These are phyloP conservation scores for Ocimum tenuiflorum DNA, from an alignment of 257 asterid genomes.

Conservation along the genomic window DNA sequence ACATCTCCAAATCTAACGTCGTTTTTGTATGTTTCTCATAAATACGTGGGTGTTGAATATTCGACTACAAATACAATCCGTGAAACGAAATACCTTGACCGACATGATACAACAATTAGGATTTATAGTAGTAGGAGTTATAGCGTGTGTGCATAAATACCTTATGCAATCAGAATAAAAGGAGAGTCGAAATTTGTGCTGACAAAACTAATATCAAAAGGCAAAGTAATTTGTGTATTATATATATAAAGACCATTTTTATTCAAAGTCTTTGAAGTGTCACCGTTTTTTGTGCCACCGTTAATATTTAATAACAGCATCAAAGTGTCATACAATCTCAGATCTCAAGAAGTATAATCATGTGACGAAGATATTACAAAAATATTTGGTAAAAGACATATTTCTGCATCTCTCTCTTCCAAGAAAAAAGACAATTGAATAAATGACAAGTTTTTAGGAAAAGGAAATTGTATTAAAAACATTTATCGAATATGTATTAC, in stretches of 20 bases:
- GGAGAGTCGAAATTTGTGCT: not conserved
- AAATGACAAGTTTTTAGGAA: not conserved
- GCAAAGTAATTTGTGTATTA: not conserved
- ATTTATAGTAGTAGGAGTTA: too few relatives aligned
- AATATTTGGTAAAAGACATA: not conserved
- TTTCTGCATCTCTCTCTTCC: not conserved
- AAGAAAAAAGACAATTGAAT: not conserved
- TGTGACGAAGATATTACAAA: slow-evolving; percentile 6
- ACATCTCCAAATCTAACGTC: too few relatives aligned
- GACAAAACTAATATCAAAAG: not conserved
- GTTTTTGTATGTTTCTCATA: too few relatives aligned
- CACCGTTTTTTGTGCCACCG: not conserved
- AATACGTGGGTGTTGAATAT: too few relatives aligned
- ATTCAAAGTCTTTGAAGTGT: not conserved
- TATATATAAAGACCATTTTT: not conserved
- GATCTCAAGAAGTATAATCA: slow-evolving; percentile 26
- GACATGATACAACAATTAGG: too few relatives aligned
- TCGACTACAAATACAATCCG: too few relatives aligned
- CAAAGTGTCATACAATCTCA: slow-evolving; percentile 4
- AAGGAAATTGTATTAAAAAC: not conserved
- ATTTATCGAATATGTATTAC: too few relatives aligned
- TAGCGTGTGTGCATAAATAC: not conserved
- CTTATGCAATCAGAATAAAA: not conserved
- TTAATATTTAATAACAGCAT: slow-evolving; percentile 1
- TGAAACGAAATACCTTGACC: too few relatives aligned